These are phyloP conservation scores for Yamadazyma oceani DNA, from an alignment of 1,139 yeast genomes.

Conservation along the genomic window DNA sequence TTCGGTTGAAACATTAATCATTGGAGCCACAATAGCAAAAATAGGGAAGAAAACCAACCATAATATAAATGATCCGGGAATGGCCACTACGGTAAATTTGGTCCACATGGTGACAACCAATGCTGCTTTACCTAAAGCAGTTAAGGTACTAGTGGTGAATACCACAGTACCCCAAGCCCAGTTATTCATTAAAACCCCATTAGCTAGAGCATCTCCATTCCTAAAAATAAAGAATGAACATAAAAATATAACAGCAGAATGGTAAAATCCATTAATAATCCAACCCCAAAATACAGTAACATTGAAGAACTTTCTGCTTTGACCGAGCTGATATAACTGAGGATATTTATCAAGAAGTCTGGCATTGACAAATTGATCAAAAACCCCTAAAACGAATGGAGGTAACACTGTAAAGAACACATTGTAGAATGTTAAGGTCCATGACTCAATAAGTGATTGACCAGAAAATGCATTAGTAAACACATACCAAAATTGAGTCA, in stretches of 20 bases:
- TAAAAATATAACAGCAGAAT: slow-evolving; percentile 80
- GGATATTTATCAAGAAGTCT: slow-evolving; percentile 89
- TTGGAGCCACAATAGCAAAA: slow-evolving; percentile 84
- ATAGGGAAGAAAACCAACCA: slow-evolving; percentile 90
- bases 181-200: slow-evolving; percentile 79
- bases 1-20: slow-evolving; percentile 77
- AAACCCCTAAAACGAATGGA: slow-evolving; percentile 93
- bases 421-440: slow-evolving; percentile 96
- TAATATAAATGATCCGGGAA: slow-evolving; percentile 86
- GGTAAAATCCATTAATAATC: slow-evolving; percentile 94
- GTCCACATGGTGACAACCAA: slow-evolving; percentile 93
- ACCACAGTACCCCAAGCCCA: slow-evolving; percentile 96
- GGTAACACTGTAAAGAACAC: slow-evolving; percentile 95
- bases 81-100: slow-evolving; percentile 84
- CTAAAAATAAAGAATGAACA: slow-evolving; percentile 70
- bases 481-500: slow-evolving; percentile 99
- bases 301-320: slow-evolving; percentile 82
- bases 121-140: slow-evolving; percentile 94
- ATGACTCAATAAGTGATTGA: slow-evolving; percentile 92
- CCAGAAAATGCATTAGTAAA: slow-evolving; percentile 92
- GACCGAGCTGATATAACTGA: slow-evolving; percentile 88
- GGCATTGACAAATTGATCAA: slow-evolving; percentile 95
- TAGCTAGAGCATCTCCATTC: slow-evolving; percentile 62
- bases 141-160: slow-evolving; percentile 82
- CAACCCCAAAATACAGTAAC: slow-evolving; percentile 96